Percentiles rank a stretch among this genome's conserved stretches.
These are phyloP conservation scores for Candida insectalens DNA, from an alignment of 805 yeast species.

Conservation along the genomic window DNA sequence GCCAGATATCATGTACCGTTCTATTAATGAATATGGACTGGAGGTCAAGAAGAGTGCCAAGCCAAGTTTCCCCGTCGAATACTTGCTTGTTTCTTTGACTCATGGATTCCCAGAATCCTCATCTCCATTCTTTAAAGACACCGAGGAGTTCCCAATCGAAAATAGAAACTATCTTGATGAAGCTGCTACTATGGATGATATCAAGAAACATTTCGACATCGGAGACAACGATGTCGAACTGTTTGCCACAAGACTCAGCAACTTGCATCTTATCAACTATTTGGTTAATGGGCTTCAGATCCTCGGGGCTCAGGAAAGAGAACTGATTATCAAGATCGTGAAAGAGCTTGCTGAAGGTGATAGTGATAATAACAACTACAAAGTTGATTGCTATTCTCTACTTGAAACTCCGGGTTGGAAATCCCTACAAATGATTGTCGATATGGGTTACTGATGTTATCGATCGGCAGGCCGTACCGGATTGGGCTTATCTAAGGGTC, in stretches of 20 bases:
- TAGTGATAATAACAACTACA: conserved; percentile 16
- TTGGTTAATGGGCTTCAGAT: conserved; percentile 42
- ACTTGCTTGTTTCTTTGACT: conserved; percentile 72
- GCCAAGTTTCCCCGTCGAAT: conserved; percentile 92
- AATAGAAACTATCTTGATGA: conserved; percentile 71
- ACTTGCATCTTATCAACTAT: conserved; percentile 69
- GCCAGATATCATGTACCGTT: conserved; percentile 85
- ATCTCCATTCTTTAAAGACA: conserved; percentile 41
- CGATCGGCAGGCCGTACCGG: too few species aligned
- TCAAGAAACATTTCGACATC: conserved; percentile 36
- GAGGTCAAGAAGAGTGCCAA: conserved; percentile 83
- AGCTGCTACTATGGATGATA: conserved; percentile 52
- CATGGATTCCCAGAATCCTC: conserved; percentile 81
- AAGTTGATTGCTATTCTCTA: conserved; percentile 27
- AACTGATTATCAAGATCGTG: conserved; percentile 39
- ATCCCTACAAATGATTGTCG: conserved; percentile 50
- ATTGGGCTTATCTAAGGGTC: too few species aligned
- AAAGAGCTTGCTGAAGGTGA: conserved; percentile 31
- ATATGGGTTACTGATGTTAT: conserved; percentile 6
- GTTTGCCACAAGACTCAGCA: conserved; percentile 29
- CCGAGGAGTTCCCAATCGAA: conserved; percentile 57
- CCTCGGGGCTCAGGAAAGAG: conserved; percentile 45
- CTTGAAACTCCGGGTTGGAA: conserved; percentile 74
- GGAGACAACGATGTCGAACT: conserved; percentile 11
- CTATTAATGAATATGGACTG: conserved; percentile 78